Base-by-base conservation (phyloP, 345 rosid genomes). In the Gossypium turneri region DNA sequence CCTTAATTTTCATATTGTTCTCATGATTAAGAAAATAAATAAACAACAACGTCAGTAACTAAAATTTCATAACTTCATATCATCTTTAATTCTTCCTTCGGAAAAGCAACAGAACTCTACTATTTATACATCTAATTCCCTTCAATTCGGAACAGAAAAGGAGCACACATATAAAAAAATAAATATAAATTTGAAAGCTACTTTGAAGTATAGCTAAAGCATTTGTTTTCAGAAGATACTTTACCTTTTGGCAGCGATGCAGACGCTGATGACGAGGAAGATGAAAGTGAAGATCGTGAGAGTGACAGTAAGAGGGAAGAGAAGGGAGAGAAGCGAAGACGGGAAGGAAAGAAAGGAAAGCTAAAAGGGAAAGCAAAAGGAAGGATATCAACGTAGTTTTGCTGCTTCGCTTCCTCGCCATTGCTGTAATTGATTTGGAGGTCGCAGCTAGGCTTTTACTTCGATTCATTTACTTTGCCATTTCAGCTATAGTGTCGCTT, bases 241-340 rank as follows among this genome's bases (percentile, higher is more conserved):
- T 70, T 79, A 85, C 90, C 72, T 77, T 82, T 16, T 52, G 56
- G 77, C 38, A 79, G 60, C 47, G 78, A 29, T 59, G 79, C 22
- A 16, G 72, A 43, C 27, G 76, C 15, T 45, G 79, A 9, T 24
- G 72, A 43, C 44, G 80, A 62, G 52, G 79, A 53, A 61, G 80
- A 57, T 25, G 75, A 29, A 38, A 73, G 10, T 51, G 73, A 15
- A 17, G 72, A 58, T 60, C 73, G 41, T 13, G 70, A 76, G 80
- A 55, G 75, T 60, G 71, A 55, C 75, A 55, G 76, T 60, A 71
- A 55, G 76, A 64, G 20, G 90, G 29, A 55, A 86, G 80, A 67
- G 91, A 85, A 67, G 97, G 91, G 52, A 87, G 93, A 61, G 86
- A 88, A 69, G 88, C 93, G 69, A 88, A 86, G 79, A 88, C 90